Conservation (phyloP, 148 eudicot genomes). For the Chenopodium berlandieri region DNA sequence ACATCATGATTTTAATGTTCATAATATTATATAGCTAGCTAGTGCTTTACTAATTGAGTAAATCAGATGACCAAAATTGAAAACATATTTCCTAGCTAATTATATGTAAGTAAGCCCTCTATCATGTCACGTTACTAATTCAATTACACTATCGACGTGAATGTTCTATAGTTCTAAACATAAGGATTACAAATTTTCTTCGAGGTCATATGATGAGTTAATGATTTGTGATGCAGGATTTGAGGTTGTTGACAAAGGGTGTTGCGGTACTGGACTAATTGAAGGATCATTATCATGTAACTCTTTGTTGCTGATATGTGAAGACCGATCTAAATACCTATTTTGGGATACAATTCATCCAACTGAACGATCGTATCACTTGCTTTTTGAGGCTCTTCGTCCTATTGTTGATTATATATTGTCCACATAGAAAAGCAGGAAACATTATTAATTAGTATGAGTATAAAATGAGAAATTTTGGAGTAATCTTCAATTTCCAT, state of each 20-base stretch:
- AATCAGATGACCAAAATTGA: no score
- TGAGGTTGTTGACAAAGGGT: slow-evolving; percentile 45
- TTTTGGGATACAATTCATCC: slow-evolving; percentile 64
- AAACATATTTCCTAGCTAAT: no score
- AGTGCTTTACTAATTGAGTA: no score
- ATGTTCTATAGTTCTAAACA: no score
- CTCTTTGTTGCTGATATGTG: slow-evolving; percentile 29
- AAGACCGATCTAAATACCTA: slow-evolving; percentile 45
- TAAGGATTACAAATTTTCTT: neutral
- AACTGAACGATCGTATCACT: slow-evolving; percentile 37
- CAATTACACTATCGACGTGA: neutral
- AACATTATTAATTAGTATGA: no score
- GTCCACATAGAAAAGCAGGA: neutral
- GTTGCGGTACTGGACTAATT: slow-evolving; percentile 54
- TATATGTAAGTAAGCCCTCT: no score
- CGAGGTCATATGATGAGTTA: neutral
- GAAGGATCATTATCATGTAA: slow-evolving; percentile 39
- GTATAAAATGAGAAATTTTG: no score
- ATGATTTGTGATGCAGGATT: slow-evolving; percentile 38
- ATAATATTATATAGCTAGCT: no score
- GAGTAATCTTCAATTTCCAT: no score
- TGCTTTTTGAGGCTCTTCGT: slow-evolving; percentile 26
- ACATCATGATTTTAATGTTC: no score
- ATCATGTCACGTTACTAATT: no score
- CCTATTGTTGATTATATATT: slow-evolving; percentile 20